Evolutionary conservation across 768 basidiomycete species (phyloP).

Genomic region (Hygrocybe punicea): DNA sequence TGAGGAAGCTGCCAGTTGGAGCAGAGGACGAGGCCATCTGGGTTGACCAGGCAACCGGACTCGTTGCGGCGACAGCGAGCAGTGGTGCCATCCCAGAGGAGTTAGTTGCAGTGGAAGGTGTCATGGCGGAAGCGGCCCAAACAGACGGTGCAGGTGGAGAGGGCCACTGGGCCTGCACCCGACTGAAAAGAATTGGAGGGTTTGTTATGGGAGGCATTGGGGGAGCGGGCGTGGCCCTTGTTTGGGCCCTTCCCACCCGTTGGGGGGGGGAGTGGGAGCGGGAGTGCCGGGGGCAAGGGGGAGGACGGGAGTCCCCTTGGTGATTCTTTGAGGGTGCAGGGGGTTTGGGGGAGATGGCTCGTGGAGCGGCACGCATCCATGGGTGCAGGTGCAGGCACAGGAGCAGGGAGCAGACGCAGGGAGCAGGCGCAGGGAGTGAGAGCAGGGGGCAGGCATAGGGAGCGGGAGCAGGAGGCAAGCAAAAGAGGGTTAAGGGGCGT

Average conservation of each 20-base stretch:
- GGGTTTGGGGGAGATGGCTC: not conserved
- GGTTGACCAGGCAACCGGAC: slow-evolving; percentile 18
- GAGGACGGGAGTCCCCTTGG: not conserved
- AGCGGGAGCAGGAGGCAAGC: slow-evolving; percentile 19
- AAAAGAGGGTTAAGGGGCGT: too few species aligned
- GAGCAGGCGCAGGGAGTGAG: slow-evolving; percentile 32
- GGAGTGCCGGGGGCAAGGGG: not conserved
- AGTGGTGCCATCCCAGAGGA: slow-evolving; percentile 22
- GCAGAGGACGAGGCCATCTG: slow-evolving; percentile 28
- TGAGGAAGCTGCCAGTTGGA: slow-evolving; percentile 29
- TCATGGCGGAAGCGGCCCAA: slow-evolving; percentile 30
- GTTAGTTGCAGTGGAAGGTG: slow-evolving; percentile 12
- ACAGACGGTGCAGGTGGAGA: slow-evolving; percentile 33
- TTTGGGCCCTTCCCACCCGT: not conserved
- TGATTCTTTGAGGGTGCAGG: not conserved
- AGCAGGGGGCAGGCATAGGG: slow-evolving; percentile 25
- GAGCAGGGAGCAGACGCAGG: slow-evolving; percentile 20
- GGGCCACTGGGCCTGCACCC: not conserved
- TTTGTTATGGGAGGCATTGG: not conserved
- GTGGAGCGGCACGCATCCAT: not conserved
- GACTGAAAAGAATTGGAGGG: slow-evolving; percentile 4
- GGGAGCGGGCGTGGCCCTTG: not conserved
- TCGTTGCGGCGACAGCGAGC: slow-evolving; percentile 16
- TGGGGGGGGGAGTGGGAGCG: not conserved
- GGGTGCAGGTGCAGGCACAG: slow-evolving; percentile 15